These are phyloP conservation scores for Garcia nutans DNA, from an alignment of 345 rosid species.

Conservation along the genomic window DNA sequence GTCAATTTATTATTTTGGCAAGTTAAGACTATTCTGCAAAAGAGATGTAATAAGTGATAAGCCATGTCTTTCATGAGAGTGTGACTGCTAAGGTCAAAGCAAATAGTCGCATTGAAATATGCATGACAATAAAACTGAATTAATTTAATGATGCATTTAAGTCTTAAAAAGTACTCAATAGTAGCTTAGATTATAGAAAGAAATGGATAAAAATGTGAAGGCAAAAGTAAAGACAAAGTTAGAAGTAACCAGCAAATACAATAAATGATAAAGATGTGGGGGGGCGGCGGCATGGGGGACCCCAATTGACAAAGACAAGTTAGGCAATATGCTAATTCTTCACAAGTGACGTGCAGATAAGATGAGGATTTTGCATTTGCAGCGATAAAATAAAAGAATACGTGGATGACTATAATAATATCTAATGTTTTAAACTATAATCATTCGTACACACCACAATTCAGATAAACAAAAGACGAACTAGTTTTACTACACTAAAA, in stretches of 20 bases:
- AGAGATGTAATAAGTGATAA: not conserved
- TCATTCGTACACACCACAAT: not conserved
- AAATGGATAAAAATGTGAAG: not conserved
- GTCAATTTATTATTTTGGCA: not conserved
- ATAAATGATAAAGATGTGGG: not conserved
- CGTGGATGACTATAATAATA: not conserved
- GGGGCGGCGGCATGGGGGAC: not conserved
- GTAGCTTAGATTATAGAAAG: not conserved
- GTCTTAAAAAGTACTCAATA: not conserved
- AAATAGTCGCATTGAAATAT: not conserved
- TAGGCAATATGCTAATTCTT: conserved; percentile 1
- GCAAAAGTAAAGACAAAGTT: not conserved
- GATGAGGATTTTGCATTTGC: conserved; percentile 1
- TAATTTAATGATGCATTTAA: no score
- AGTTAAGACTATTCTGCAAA: not conserved
- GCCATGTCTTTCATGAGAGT: conserved; percentile 9
- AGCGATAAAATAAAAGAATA: not conserved
- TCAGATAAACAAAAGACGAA: conserved; percentile 9
- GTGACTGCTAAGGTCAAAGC: not conserved
- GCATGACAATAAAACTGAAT: no score
- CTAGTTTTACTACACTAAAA: not conserved
- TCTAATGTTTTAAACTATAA: not conserved
- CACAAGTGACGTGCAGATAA: conserved; percentile 8
- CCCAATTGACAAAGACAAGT: conserved; percentile 3
- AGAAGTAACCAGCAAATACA: not conserved